Evolutionary conservation across 305 asterid species (phyloP), one percentile per base, ranked within the genome.

Genomic region (Fraxinus angustifolia): DNA sequence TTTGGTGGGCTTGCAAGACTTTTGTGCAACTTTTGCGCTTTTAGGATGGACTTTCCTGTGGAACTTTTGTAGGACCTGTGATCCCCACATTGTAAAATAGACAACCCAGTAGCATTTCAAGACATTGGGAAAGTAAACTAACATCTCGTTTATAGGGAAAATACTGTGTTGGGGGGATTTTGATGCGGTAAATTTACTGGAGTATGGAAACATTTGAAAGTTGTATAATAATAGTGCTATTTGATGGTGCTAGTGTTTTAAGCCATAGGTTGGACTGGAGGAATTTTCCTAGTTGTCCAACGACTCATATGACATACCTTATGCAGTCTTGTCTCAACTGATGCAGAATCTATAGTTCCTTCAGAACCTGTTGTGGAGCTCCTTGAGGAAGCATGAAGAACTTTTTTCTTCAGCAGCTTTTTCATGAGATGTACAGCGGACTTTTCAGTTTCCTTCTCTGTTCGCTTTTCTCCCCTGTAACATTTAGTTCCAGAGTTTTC

Each of bases 11-110:
- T 87, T 87, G 12, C 79, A 83, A 78, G 86, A 67, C 86, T 83
- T 88, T 17, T 78, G 73, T 77, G 80, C 50, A 53, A 83, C 72
- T 48, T 85, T 56, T 72, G 93, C 42, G 84, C 86, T 88, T 83
- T 92, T 97, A 26, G 98, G 97, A 87, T 95, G 98, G 74, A 95
- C 95, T 89, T 93, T 95, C 86, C 93, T 88, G 84, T 88, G 92
- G 93, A 93, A 95, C 79, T 91, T 91, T 17, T 95, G 96, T 72
- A 89, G 91, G 68, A 95, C 90, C 97, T 94, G 96, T 72, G 28
- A 19, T 58, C 67, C 12, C 71, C 87, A 81, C 78, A 77, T 83
- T 74, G 28, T 38, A 78, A 60, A 65, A 80, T 16, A 31, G 33
- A 73, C 23, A 62, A 45, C 58, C 74, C 45, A 60, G 35, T 60